phyloP scores from a whole-genome alignment of 2,329 filamentous ascomycete species.

The Aspergillus sp. region DNA sequence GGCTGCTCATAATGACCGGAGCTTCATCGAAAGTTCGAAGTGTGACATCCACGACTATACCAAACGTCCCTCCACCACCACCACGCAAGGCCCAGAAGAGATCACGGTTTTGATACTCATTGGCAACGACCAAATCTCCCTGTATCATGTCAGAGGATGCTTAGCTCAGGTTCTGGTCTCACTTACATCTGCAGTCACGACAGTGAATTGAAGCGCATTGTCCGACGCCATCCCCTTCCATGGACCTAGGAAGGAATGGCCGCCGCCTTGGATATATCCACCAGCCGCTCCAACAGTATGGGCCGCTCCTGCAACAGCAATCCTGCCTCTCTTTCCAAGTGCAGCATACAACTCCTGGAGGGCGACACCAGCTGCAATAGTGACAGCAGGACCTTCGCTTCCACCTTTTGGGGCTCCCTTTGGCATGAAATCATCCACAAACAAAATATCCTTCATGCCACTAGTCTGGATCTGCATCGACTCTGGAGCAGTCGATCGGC shows the following conservation, averaged over 20 bases:
- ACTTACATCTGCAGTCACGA: conserved; percentile 14
- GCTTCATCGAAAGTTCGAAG: conserved; percentile 35
- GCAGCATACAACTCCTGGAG: conserved; percentile 53
- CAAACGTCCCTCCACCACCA: conserved; percentile 26
- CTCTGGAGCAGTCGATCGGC: conserved; percentile 35
- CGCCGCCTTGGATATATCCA: conserved; percentile 63
- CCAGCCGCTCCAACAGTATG: conserved; percentile 58
- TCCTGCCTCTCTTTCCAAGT: conserved; percentile 43
- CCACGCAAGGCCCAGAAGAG: conserved; percentile 28
- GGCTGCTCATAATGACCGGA: conserved; percentile 34
- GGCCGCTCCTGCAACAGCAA: conserved; percentile 48
- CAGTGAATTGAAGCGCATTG: conserved; percentile 33
- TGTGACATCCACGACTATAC: conserved; percentile 18
- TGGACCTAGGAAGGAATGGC: conserved; percentile 51
- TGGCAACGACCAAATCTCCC: conserved; percentile 23
- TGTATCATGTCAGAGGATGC: conserved; percentile 2
- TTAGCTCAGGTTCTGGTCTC: background rate
- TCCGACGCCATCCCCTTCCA: conserved; percentile 38
- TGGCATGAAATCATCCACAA: conserved; percentile 15
- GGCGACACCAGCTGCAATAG: conserved; percentile 56
- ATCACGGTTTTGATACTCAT: conserved; percentile 24
- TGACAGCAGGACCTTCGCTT: conserved; percentile 45
- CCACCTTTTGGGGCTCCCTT: conserved; percentile 25
- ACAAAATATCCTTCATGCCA: conserved; percentile 15
- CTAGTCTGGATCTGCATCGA: conserved; percentile 36